These are phyloP conservation scores for Cyberlindnera samutprakarnensis DNA, from an alignment of 805 yeast genomes.

Conservation along the genomic window DNA sequence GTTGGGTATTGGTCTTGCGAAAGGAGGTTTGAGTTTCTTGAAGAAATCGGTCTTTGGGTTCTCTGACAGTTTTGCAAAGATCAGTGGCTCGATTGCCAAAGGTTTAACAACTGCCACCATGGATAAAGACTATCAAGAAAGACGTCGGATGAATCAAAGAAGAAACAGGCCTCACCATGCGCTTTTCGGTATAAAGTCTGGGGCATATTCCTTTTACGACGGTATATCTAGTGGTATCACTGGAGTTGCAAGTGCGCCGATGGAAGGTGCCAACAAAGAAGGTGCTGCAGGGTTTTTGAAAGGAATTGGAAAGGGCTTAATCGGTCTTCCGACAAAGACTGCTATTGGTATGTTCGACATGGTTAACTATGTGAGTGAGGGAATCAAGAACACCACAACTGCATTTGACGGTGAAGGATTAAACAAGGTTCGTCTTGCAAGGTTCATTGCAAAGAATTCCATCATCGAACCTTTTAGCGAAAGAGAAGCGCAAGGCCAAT, in stretches of 20 bases:
- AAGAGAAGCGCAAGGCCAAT: slow-evolving; percentile 91
- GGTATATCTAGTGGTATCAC: slow-evolving; percentile 82
- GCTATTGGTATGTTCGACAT: slow-evolving; percentile 92
- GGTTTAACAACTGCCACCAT: slow-evolving; percentile 88
- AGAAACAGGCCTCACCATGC: slow-evolving; percentile 82
- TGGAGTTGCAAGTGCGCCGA: slow-evolving; percentile 87
- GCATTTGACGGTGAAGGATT: slow-evolving; percentile 75
- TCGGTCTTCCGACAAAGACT: slow-evolving; percentile 94
- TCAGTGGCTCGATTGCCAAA: slow-evolving; percentile 91
- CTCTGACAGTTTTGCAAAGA: slow-evolving; percentile 86
- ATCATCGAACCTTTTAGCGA: slow-evolving; percentile 68
- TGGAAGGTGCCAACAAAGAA: slow-evolving; percentile 79
- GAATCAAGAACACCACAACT: slow-evolving; percentile 87
- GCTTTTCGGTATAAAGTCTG: slow-evolving; percentile 71
- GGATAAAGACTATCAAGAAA: slow-evolving; percentile 77
- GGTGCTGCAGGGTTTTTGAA: slow-evolving; percentile 91
- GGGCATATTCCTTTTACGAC: slow-evolving; percentile 84
- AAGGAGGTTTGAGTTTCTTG: slow-evolving; percentile 90
- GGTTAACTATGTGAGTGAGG: slow-evolving; percentile 89
- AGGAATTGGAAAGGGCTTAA: slow-evolving; percentile 91
- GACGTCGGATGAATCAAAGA: slow-evolving; percentile 65
- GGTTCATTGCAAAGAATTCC: slow-evolving; percentile 64
- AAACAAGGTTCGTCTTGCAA: slow-evolving; percentile 74
- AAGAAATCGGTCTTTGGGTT: slow-evolving; percentile 93
- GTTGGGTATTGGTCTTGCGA: slow-evolving; percentile 89